These are phyloP conservation scores for Coemansia erecta DNA, from an alignment of 192 early-diverging fungal species.

Conservation along the genomic window DNA sequence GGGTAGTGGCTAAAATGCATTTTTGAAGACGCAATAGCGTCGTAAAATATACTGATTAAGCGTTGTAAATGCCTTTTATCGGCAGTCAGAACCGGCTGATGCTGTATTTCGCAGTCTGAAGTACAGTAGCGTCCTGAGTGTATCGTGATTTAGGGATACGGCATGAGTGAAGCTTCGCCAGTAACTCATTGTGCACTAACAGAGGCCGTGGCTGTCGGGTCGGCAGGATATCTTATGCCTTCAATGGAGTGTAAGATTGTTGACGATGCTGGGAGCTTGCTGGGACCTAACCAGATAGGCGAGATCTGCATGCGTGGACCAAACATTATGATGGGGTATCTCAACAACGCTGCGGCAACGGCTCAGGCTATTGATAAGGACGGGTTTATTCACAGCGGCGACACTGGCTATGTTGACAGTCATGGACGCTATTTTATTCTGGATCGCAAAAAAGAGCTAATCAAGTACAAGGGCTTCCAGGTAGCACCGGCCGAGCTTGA, in stretches of 20 bases:
- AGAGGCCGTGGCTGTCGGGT: slow-evolving; percentile 44
- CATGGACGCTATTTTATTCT: slow-evolving; percentile 58
- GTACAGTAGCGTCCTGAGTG: slow-evolving; percentile 46
- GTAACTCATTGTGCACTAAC: slow-evolving; percentile 29
- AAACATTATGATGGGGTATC: slow-evolving; percentile 84
- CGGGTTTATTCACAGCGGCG: slow-evolving; percentile 84
- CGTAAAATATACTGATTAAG: no score
- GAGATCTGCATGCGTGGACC: slow-evolving; percentile 86
- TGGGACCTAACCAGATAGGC: slow-evolving; percentile 54
- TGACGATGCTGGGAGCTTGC: slow-evolving; percentile 49
- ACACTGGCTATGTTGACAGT: slow-evolving; percentile 66
- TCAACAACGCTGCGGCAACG: slow-evolving; percentile 73
- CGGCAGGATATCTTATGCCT: slow-evolving; percentile 70
- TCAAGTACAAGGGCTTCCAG: slow-evolving; percentile 84
- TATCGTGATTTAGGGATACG: slow-evolving; percentile 59
- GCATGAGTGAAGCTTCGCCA: slow-evolving; percentile 62
- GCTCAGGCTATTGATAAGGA: slow-evolving; percentile 62
- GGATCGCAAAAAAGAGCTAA: slow-evolving; percentile 84
- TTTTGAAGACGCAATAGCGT: no score
- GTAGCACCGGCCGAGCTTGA: slow-evolving; percentile 87
- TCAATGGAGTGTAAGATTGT: slow-evolving; percentile 72
- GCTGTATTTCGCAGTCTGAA: slow-evolving; percentile 57
- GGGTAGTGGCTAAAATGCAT: no score
- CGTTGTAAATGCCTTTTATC: no score
- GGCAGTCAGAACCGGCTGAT: no score